Base-by-base conservation (phyloP, 1,284 basidiomycete species). In the Entoloma clypeatum region DNA sequence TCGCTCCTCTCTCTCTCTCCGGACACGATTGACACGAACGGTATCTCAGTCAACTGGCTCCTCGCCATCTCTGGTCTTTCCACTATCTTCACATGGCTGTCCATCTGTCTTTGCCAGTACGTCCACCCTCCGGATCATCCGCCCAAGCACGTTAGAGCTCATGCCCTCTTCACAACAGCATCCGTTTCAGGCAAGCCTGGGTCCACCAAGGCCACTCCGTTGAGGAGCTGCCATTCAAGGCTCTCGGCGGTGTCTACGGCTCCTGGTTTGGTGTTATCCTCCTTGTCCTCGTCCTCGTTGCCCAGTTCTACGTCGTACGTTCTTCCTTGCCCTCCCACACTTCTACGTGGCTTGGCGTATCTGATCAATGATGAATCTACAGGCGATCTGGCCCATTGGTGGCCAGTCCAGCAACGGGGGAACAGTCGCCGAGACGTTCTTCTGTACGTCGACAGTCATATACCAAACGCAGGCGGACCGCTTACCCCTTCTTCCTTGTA, bases 71-170 rank as follows among this genome's bases (percentile, higher is more conserved):
- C 69, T 17, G 68, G 67, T 41, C 61, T 71, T 29, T 69, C 69
- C 2, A 65, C 64, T 11, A 58, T 71, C 45, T 67, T 71, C 58
- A 65, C 65, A 2, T 71, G 69, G 69, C 36, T 62, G 17, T 52
- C 69, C 7, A 68, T 71, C 41, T 69, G 67, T 44, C 50, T 69
- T 28, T 71, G 69, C 65, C 69, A 70, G 64, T 67, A 47, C 23
- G 65, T 62, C 10, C 6, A 5, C 6, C 11, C 7, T 6, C 28
- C n/a, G n/a, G n/a, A n/a, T n/a, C n/a, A n/a, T n/a, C n/a, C n/a
- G n/a, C n/a, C n/a, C n/a, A n/a, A n/a, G n/a, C n/a, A n/a, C n/a
- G n/a, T n/a, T n/a, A n/a, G n/a, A n/a, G n/a, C n/a, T n/a, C n/a
- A n/a, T n/a, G n/a, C n/a, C n/a, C n/a, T n/a, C n/a, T 11, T 17